Conservation (phyloP, 75 land plant genomes). For the Pinus tabuliformis region DNA sequence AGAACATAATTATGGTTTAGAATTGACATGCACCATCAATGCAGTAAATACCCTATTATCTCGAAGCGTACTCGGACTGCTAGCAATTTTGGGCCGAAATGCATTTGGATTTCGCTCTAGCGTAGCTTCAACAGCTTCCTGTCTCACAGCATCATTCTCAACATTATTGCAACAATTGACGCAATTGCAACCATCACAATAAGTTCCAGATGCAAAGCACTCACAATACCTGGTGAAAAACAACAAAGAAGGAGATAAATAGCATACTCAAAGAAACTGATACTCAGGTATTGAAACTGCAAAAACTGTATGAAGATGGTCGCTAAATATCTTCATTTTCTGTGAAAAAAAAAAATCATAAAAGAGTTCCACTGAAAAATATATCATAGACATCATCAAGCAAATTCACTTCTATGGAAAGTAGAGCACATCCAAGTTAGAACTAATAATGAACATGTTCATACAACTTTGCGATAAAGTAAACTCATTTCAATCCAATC, state of each 20-base stretch:
- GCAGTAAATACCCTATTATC: constrained; percentile 56
- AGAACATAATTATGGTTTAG: too few relatives aligned
- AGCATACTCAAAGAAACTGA: constrained; percentile 1
- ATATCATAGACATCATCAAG: background rate
- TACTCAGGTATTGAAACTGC: background rate
- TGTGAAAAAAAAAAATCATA: background rate
- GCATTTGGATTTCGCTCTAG: constrained; percentile 98
- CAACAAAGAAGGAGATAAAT: background rate
- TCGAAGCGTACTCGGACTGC: constrained; percentile 71
- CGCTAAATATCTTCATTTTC: background rate
- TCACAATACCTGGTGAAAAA: constrained; percentile 83
- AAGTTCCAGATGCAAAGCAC: constrained; percentile 95
- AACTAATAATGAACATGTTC: background rate
- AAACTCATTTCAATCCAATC: background rate
- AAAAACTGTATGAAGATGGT: constrained; percentile 1
- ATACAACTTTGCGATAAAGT: background rate
- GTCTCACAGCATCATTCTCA: constrained; percentile 84
- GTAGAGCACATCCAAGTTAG: background rate
- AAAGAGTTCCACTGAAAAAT: background rate
- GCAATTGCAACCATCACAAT: constrained; percentile 99
- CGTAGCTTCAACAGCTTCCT: constrained; percentile 91
- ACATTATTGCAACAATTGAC: constrained; percentile 90
- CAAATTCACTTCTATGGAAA: background rate
- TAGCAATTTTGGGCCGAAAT: constrained; percentile 94
- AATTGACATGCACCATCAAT: background rate